Conservation (phyloP, 2,329 filamentous ascomycete species). For the Incumbomyces delicatus region DNA sequence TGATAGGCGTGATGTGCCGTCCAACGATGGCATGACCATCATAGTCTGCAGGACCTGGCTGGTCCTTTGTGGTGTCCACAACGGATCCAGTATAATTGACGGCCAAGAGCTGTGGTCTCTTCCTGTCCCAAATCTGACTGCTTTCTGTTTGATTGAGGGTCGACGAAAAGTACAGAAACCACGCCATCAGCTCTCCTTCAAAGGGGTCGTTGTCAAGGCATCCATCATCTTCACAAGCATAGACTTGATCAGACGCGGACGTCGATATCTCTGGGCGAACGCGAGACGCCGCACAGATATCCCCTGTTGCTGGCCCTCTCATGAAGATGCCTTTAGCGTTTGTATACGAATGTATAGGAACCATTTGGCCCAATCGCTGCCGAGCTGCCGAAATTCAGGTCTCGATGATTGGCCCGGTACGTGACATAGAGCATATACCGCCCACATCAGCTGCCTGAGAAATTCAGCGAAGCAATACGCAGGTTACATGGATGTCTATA, state of each 20-base stretch:
- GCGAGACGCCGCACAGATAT: not conserved
- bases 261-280: slow-evolving; percentile 20
- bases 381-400: slow-evolving; percentile 24
- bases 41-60: not conserved
- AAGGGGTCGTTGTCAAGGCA: slow-evolving; percentile 33
- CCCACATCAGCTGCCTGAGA: slow-evolving; percentile 31
- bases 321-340: not conserved
- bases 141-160: slow-evolving; percentile 26
- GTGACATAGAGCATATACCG: slow-evolving; percentile 33
- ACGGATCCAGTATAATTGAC: slow-evolving; percentile 24
- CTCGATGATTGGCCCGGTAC: slow-evolving; percentile 25
- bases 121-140: slow-evolving; percentile 29
- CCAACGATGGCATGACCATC: slow-evolving; percentile 11
- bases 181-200: slow-evolving; percentile 36
- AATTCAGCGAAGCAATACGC: slow-evolving; percentile 27
- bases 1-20: slow-evolving; percentile 31
- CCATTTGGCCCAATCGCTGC: slow-evolving; percentile 31
- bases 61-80: not conserved
- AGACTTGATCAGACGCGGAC: slow-evolving; percentile 22
- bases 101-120: slow-evolving; percentile 30
- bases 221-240: slow-evolving; percentile 28
- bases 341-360: slow-evolving; percentile 29
- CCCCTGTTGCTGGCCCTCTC: not conserved
- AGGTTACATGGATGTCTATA: slow-evolving; percentile 19
- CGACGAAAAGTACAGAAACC: slow-evolving; percentile 33